These are phyloP conservation scores for Petunia secreta DNA, from an alignment of 257 asterid genomes.

Conservation along the genomic window DNA sequence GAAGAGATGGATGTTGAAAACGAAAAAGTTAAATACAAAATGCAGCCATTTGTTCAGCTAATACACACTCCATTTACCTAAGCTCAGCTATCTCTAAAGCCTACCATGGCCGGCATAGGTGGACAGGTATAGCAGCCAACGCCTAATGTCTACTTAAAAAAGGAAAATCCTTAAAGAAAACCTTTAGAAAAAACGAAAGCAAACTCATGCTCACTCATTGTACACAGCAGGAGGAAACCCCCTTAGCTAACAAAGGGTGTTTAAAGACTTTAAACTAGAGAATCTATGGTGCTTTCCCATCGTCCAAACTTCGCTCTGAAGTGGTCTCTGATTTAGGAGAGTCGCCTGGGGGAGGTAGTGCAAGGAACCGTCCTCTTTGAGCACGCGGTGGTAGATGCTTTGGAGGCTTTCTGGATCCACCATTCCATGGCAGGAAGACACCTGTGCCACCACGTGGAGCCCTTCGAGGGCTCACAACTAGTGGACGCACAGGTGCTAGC, in stretches of 20 bases:
- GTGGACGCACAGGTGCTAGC: slow-evolving; percentile 69
- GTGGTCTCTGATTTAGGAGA: slow-evolving; percentile 41
- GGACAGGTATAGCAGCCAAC: slow-evolving; percentile 32
- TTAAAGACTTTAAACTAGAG: slow-evolving; percentile 25
- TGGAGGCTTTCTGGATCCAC: slow-evolving; percentile 62
- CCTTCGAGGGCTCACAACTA: slow-evolving; percentile 58
- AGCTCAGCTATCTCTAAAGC: slow-evolving; percentile 52
- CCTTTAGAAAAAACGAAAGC: slow-evolving; percentile 24
- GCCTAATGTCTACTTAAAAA: slow-evolving; percentile 24
- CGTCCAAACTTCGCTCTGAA: slow-evolving; percentile 45
- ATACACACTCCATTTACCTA: slow-evolving; percentile 38
- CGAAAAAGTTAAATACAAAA: slow-evolving; percentile 42
- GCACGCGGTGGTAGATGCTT: slow-evolving; percentile 93
- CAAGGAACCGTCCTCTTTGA: slow-evolving; percentile 69
- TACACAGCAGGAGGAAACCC: slow-evolving; percentile 37
- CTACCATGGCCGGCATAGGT: slow-evolving; percentile 38
- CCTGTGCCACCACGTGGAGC: slow-evolving; percentile 85
- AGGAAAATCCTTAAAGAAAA: neutral
- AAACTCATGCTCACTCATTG: slow-evolving; percentile 36
- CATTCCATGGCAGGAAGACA: slow-evolving; percentile 84
- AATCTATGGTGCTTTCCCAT: slow-evolving; percentile 34
- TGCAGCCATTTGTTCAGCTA: slow-evolving; percentile 40
- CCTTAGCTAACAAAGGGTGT: slow-evolving; percentile 24
- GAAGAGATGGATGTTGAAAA: neutral
- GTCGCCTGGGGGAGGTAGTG: slow-evolving; percentile 60